Evolutionary conservation across 2,329 filamentous ascomycete species (phyloP).

Genomic region (Xylariaceae sp.): DNA sequence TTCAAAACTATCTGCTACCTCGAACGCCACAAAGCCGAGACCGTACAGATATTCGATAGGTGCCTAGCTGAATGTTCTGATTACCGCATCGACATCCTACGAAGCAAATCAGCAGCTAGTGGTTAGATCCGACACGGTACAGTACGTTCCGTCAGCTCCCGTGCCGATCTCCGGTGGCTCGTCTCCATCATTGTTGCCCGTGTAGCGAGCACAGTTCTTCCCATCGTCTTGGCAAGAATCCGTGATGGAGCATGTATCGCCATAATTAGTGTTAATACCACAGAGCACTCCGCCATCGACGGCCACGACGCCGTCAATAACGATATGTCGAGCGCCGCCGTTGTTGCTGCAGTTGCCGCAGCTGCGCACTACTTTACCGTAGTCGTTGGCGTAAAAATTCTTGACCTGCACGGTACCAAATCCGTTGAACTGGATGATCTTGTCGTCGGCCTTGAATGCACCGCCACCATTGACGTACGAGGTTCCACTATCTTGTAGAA

Average conservation of each 20-base stretch:
- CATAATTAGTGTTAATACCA: constrained; percentile 51
- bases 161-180: constrained; percentile 37
- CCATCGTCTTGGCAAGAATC: constrained; percentile 34
- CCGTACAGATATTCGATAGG: too few relatives aligned
- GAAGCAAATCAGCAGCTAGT: too few relatives aligned
- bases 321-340: constrained; percentile 38
- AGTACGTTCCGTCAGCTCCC: constrained; percentile 21
- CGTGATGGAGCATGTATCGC: constrained; percentile 41
- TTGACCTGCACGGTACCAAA: constrained; percentile 36
- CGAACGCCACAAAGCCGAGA: too few relatives aligned
- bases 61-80: too few relatives aligned
- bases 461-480: constrained; percentile 41
- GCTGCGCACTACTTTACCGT: constrained; percentile 46
- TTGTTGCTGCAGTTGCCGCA: constrained; percentile 47
- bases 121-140: too few relatives aligned
- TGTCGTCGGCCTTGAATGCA: constrained; percentile 39
- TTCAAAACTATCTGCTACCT: too few relatives aligned
- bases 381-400: constrained; percentile 39
- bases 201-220: constrained; percentile 33
- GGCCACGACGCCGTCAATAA: constrained; percentile 41
- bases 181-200: constrained; percentile 33
- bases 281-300: constrained; percentile 39
- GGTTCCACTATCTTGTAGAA: constrained; percentile 37
- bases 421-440: constrained; percentile 40
- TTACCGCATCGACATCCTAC: too few relatives aligned